These are phyloP conservation scores for Calendula officinalis DNA, from an alignment of 129 eudicot genomes.

Conservation along the genomic window DNA sequence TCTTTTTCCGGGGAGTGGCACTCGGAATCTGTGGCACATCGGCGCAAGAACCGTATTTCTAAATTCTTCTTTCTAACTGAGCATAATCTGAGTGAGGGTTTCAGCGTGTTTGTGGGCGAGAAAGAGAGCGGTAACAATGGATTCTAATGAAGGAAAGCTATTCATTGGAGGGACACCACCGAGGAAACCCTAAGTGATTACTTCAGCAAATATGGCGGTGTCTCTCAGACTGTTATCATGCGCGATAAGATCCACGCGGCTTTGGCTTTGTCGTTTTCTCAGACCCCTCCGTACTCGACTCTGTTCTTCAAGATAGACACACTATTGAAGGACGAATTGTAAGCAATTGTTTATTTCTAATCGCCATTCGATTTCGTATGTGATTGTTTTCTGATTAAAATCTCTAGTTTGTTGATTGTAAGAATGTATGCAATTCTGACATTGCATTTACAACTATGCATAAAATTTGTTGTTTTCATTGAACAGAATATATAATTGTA, in stretches of 20 bases:
- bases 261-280: slow-evolving; percentile 62
- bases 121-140: too few species aligned
- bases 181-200: slow-evolving; percentile 45
- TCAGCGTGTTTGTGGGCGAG: too few species aligned
- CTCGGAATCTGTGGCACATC: slow-evolving; percentile 8
- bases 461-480: too few species aligned
- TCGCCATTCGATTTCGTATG: neutral
- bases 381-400: too few species aligned
- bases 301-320: slow-evolving; percentile 52
- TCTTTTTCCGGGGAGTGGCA: slow-evolving; percentile 16
- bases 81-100: too few species aligned
- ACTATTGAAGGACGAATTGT: slow-evolving; percentile 48
- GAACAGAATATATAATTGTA: too few species aligned
- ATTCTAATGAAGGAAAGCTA: slow-evolving; percentile 44
- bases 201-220: slow-evolving; percentile 56
- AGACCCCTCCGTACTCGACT: slow-evolving; percentile 51
- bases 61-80: neutral
- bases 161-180: slow-evolving; percentile 50
- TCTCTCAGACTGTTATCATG: slow-evolving; percentile 53
- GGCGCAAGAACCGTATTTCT: slow-evolving; percentile 10
- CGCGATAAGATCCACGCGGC: slow-evolving; percentile 56
- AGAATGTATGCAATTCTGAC: too few species aligned
- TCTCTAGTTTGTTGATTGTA: too few species aligned
- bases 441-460: too few species aligned
- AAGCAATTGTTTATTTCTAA: neutral